Percentiles rank a stretch among this genome's conserved stretches.
These are phyloP conservation scores for Monosporascus sp. DNA, from an alignment of 2,329 filamentous ascomycete species.

Conservation along the genomic window DNA sequence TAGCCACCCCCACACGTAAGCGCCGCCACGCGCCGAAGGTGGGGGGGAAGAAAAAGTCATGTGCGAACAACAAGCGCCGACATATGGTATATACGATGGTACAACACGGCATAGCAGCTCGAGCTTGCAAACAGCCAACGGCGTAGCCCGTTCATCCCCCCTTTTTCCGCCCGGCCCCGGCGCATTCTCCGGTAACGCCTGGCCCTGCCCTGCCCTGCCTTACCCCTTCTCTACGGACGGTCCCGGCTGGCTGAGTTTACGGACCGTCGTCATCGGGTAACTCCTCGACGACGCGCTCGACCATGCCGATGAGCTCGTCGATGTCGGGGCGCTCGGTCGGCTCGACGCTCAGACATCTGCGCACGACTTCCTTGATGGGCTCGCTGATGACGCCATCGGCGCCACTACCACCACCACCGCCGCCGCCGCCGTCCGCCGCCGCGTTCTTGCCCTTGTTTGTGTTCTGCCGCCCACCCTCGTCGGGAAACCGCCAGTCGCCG, in stretches of 20 bases:
- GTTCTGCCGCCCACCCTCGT: conserved; percentile 56
- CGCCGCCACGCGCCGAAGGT: no score
- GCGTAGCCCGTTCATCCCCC: no score
- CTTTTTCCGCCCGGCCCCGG: no score
- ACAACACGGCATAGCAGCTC: no score
- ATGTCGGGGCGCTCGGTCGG: conserved; percentile 69
- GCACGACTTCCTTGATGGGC: conserved; percentile 78
- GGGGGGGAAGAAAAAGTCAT: no score
- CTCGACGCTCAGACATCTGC: conserved; percentile 81
- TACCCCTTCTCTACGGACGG: no score
- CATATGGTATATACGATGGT: no score
- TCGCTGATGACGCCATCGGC: conserved; percentile 64
- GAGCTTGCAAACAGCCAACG: no score
- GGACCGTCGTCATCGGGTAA: conserved; percentile 22
- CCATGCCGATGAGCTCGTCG: conserved; percentile 28
- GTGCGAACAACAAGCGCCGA: no score
- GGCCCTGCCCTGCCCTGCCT: no score
- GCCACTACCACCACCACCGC: conserved; percentile 5
- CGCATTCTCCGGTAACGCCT: no score
- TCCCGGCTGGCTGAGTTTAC: background rate
- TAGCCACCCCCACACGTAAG: no score
- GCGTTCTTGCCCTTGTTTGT: conserved; percentile 38
- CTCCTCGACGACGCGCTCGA: conserved; percentile 28
- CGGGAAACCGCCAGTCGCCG: conserved; percentile 94
- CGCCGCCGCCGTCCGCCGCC: conserved; percentile 22